Percentiles rank a stretch among this genome's conserved stretches.
These are phyloP conservation scores for Krasilnikovozyma curviuscula DNA, from an alignment of 768 basidiomycete species.

Conservation along the genomic window DNA sequence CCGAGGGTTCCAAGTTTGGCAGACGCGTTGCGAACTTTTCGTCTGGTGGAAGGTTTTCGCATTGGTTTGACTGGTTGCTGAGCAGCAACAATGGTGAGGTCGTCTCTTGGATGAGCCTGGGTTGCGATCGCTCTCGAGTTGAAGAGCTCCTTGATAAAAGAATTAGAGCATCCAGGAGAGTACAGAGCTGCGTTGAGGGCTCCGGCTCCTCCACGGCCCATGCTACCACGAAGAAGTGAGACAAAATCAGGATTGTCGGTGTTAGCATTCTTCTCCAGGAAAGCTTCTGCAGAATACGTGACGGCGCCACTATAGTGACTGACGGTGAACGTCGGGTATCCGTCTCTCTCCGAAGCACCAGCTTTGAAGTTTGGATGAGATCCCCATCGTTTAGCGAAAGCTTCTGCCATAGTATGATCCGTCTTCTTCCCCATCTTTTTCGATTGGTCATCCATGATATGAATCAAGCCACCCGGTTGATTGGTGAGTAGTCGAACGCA, in stretches of 20 bases:
- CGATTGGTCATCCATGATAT: constrained; percentile 96
- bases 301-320: constrained; percentile 82
- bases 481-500: constrained; percentile 71
- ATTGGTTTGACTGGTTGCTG: constrained; percentile 87
- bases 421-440: constrained; percentile 71
- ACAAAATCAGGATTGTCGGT: constrained; percentile 85
- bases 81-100: constrained; percentile 86
- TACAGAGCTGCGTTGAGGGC: constrained; percentile 32
- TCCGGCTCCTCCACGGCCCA: constrained; percentile 12
- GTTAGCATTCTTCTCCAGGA: constrained; percentile 74
- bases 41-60: constrained; percentile 71
- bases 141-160: constrained; percentile 81
- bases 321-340: constrained; percentile 71
- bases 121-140: constrained; percentile 75
- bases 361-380: constrained; percentile 83
- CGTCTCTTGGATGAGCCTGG: constrained; percentile 73
- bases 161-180: constrained; percentile 61
- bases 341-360: constrained; percentile 51
- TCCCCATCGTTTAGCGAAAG: constrained; percentile 82
- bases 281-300: constrained; percentile 73
- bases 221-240: constrained; percentile 52
- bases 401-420: constrained; percentile 82
- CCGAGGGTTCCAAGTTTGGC: constrained; percentile 18
- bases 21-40: constrained; percentile 24
- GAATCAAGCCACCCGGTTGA: constrained; percentile 71